Evolutionary conservation across 768 basidiomycete species (phyloP).

Genomic region (Zangia roseola): DNA sequence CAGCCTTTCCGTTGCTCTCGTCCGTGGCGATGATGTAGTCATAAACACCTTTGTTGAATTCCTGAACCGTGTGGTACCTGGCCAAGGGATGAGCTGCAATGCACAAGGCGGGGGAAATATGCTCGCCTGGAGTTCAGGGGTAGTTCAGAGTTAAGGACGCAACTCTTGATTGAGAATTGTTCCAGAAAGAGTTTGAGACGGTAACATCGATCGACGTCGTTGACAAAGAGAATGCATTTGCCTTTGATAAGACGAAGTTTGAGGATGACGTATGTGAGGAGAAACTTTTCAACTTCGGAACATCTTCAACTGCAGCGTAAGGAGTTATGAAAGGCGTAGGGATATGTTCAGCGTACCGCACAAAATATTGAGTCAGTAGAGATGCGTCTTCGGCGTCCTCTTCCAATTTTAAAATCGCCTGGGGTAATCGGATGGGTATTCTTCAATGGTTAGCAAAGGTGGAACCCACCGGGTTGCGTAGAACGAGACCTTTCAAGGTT

Average conservation of each 20-base stretch:
- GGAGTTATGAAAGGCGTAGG: background rate
- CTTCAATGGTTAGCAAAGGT: background rate
- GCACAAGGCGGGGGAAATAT: background rate
- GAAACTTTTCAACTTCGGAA: constrained; percentile 95
- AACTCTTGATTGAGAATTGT: constrained; percentile 94
- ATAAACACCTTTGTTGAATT: constrained; percentile 98
- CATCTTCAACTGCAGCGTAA: constrained; percentile 46
- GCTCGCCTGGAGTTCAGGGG: constrained; percentile 86
- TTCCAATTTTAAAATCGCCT: constrained; percentile 86
- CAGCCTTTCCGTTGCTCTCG: constrained; percentile 63
- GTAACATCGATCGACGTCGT: constrained; percentile 92
- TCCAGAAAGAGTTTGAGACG: constrained; percentile 97
- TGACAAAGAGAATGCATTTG: constrained; percentile 96
- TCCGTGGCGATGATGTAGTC: constrained; percentile 99
- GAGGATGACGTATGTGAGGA: constrained; percentile 92
- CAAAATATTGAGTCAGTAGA: constrained; percentile 81
- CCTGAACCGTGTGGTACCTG: constrained; percentile 95
- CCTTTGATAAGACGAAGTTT: constrained; percentile 95
- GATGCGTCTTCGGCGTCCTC: constrained; percentile 83
- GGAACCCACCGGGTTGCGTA: constrained; percentile 79
- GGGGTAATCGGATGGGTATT: background rate
- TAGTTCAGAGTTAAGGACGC: constrained; percentile 93
- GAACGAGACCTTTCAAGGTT: constrained; percentile 79
- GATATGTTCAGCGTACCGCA: constrained; percentile 49
- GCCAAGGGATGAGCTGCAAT: constrained; percentile 1